These are phyloP conservation scores for Ilyonectria robusta DNA, from an alignment of 2,329 filamentous ascomycete species.

Conservation along the genomic window DNA sequence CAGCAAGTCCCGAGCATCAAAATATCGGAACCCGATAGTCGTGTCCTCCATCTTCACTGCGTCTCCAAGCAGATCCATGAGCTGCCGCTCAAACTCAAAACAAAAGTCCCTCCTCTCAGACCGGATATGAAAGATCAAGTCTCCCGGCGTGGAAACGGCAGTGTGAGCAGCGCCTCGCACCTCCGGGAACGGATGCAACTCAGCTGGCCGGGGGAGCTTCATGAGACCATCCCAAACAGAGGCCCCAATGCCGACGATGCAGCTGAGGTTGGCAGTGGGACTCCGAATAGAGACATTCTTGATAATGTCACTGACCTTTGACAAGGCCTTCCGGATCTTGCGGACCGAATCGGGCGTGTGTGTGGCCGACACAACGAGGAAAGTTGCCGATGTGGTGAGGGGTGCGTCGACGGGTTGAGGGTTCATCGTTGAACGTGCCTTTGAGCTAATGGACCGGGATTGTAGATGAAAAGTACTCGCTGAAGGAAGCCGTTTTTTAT, in stretches of 20 bases:
- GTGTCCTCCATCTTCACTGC: constrained; percentile 64
- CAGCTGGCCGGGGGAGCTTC: constrained; percentile 59
- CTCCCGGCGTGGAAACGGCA: constrained; percentile 69
- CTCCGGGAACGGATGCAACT: constrained; percentile 65
- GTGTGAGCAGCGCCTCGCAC: constrained; percentile 64
- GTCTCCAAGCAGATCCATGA: constrained; percentile 64
- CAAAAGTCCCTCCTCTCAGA: constrained; percentile 69
- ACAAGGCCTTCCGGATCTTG: constrained; percentile 61
- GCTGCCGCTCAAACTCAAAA: constrained; percentile 71
- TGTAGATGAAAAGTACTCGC: background rate
- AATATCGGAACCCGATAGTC: constrained; percentile 71
- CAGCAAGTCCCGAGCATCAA: constrained; percentile 70
- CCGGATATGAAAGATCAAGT: constrained; percentile 72
- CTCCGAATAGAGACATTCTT: constrained; percentile 70
- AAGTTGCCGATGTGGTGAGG: constrained; percentile 67
- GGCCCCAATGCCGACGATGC: constrained; percentile 69
- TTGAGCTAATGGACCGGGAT: background rate
- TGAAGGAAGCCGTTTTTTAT: background rate
- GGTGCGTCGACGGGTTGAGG: constrained; percentile 64
- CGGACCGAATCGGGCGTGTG: constrained; percentile 52
- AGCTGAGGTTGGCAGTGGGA: constrained; percentile 59
- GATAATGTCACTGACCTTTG: constrained; percentile 59
- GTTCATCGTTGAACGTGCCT: constrained; percentile 25
- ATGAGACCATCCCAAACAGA: constrained; percentile 64
- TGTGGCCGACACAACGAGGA: constrained; percentile 64